Base-by-base conservation (phyloP, 1,139 yeast genomes). In the Candida gigantensis region DNA sequence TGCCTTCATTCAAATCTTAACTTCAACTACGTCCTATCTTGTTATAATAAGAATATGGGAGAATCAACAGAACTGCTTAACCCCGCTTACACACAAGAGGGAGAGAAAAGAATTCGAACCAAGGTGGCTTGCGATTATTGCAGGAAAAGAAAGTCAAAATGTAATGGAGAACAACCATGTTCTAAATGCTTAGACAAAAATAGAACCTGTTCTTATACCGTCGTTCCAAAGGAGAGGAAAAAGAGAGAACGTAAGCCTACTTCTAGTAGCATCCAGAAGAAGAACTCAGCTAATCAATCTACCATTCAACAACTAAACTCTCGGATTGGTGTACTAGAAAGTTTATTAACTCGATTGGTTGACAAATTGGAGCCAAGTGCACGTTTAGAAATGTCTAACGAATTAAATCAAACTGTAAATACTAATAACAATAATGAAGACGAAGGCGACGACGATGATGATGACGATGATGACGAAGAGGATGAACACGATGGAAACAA, bases 81-180 rank as follows among this genome's bases (percentile, higher is more conserved):
- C 17, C 41, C 43, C 2, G 31, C 12, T 17, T 32, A 16, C 5
- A 37, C 41, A 10, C 40, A 35, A 14, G 35, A 33, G 16, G 44
- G 45, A n/a, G 44, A 43, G 16, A 35, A 33, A 24, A 24, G 47
- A 24, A 33, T 40, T 35, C 51, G 74, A 5, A 63, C 67, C 26
- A 56, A 79, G 34, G 73, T 71, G 1, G 83, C 83, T 3, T 78
- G 83, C 49, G 80, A 75, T 41, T 61, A 63, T 10, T 77, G 81
- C 47, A 60, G 80, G 4, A 44, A 56, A 21, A 69, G 72, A 47
- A 76, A 76, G 48, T 63, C 74, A 36, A 74, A 72, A 45, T 76
- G 81, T 50, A 64, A 72, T 48, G 81, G 81, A 1, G 57, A 55
- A 5, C 46, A 44, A 6, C 75, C 77, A 3, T 74, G 81, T 46